Evolutionary conservation across 1,139 yeast species (phyloP).

Genomic region (Magnusiomyces suaveolens): DNA sequence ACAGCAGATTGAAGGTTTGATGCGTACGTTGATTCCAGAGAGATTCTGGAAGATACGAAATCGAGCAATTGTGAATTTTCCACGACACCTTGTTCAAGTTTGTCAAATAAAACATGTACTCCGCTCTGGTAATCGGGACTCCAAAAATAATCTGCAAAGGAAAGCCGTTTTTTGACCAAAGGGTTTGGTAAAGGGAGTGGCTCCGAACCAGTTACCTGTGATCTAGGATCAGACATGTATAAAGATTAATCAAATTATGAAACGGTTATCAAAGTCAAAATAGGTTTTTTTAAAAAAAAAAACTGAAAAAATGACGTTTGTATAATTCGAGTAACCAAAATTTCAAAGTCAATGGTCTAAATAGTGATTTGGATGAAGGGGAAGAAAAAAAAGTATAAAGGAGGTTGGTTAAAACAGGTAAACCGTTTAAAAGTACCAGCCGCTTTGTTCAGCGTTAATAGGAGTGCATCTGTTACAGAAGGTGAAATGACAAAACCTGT

Average conservation of each 20-base stretch:
- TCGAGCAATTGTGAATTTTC: conserved; percentile 62
- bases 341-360: no score
- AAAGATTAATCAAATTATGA: no score
- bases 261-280: no score
- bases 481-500: no score
- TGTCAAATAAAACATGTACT: conserved; percentile 49
- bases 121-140: conserved; percentile 57
- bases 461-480: no score
- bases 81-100: conserved; percentile 53
- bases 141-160: conserved; percentile 46
- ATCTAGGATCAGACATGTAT: not conserved
- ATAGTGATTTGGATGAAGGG: no score
- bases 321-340: no score
- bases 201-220: not conserved
- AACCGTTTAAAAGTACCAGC: not conserved
- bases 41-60: conserved; percentile 54
- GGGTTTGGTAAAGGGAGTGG: no score
- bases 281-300: no score
- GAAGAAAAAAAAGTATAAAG: not conserved
- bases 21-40: conserved; percentile 55
- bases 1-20: conserved; percentile 33
- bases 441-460: not conserved
- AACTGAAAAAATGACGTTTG: no score
- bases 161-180: conserved; percentile 5
- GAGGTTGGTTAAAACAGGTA: not conserved